Conservation (phyloP, 1,284 basidiomycete species). For the Irpex lacteus region DNA sequence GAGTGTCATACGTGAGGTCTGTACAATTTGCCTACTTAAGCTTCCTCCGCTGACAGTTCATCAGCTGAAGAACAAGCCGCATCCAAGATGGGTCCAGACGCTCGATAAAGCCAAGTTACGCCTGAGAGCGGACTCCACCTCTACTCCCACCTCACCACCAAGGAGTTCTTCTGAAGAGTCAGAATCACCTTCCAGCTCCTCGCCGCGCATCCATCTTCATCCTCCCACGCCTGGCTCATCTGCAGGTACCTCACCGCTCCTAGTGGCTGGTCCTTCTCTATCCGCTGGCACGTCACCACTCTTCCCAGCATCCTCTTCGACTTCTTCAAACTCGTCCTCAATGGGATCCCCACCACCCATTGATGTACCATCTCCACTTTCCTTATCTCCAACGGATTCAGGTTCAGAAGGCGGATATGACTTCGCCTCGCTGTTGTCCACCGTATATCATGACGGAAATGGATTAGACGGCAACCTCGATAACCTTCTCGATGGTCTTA, state of each 20-base stretch:
- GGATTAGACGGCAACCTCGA: constrained; percentile 22
- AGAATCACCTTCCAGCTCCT: neutral
- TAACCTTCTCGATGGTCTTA: constrained; percentile 24
- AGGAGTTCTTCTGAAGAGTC: constrained; percentile 9
- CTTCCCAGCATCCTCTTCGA: constrained; percentile 5
- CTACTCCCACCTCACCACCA: constrained; percentile 5
- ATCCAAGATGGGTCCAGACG: constrained; percentile 58
- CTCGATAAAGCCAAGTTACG: constrained; percentile 18
- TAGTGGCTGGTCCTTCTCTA: constrained; percentile 3
- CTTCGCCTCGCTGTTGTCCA: constrained; percentile 23
- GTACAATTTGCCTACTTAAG: constrained; percentile 8
- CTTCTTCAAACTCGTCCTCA: constrained; percentile 12
- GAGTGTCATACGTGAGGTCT: constrained; percentile 76
- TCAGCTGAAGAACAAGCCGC: constrained; percentile 66
- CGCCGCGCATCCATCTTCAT: constrained; percentile 9
- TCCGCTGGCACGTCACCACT: constrained; percentile 4
- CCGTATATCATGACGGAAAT: constrained; percentile 17
- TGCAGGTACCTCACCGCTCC: constrained; percentile 3
- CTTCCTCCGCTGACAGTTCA: constrained; percentile 12
- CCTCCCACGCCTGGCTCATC: constrained; percentile 7
- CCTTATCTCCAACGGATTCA: constrained; percentile 15
- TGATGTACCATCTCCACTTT: constrained; percentile 14
- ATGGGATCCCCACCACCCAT: constrained; percentile 1
- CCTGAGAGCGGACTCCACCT: neutral
- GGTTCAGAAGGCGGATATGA: constrained; percentile 21